phyloP scores from a whole-genome alignment of 768 basidiomycete species.

The Phallus indusiatus region DNA sequence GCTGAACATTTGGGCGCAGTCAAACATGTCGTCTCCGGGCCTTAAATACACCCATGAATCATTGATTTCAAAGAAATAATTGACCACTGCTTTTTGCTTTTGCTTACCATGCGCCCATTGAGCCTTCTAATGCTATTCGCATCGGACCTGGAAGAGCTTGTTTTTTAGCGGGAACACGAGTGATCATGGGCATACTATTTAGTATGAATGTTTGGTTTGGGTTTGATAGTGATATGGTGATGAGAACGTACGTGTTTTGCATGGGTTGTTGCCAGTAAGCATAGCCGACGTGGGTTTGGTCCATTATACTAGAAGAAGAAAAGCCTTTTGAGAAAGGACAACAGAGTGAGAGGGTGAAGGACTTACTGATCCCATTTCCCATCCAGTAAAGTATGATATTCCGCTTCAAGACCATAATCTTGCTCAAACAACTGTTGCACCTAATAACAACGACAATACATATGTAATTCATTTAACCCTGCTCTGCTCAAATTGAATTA shows the following conservation, averaged over 20 bases:
- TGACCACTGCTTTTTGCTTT: no score
- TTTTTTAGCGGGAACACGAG: slow-evolving; percentile 44
- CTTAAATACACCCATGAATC: no score
- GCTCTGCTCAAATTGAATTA: no score
- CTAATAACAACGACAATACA: no score
- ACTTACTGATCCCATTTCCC: slow-evolving; percentile 61
- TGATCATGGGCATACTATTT: slow-evolving; percentile 44
- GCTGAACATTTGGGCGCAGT: slow-evolving; percentile 41
- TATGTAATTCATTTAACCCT: no score
- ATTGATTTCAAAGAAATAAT: no score
- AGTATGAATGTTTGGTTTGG: no score
- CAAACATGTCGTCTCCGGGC: slow-evolving; percentile 58
- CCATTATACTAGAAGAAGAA: slow-evolving; percentile 51
- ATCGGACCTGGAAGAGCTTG: slow-evolving; percentile 51
- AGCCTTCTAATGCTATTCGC: slow-evolving; percentile 54
- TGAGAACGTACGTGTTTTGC: slow-evolving; percentile 40
- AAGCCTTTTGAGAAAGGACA: no score
- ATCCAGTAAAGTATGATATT: slow-evolving; percentile 52
- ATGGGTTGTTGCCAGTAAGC: slow-evolving; percentile 69
- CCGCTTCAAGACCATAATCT: slow-evolving; percentile 50
- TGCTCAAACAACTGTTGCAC: slow-evolving; percentile 49
- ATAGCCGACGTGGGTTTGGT: slow-evolving; percentile 56
- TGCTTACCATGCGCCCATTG: slow-evolving; percentile 50
- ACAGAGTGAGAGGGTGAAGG: not conserved
- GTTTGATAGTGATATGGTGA: not conserved